Percentiles rank a stretch among this genome's conserved stretches.
Evolutionary conservation across 768 basidiomycete species (phyloP).

Genomic region (Macrolepiota dolichaula): DNA sequence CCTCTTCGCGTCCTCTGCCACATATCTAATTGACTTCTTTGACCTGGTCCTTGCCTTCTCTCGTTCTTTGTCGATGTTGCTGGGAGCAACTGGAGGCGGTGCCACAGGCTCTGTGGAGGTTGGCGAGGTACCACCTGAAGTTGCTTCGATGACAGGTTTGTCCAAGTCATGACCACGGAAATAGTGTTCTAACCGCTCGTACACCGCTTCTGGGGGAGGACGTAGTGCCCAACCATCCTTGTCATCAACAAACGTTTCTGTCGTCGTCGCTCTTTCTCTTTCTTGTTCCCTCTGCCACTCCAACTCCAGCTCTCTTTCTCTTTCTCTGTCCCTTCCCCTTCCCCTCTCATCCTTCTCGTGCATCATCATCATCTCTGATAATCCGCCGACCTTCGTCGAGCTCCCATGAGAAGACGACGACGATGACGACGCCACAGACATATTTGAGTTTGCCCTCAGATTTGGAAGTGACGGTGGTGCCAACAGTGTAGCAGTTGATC

Average conservation of each 20-base stretch:
- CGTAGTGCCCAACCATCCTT: conserved; percentile 83
- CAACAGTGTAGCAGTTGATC: conserved; percentile 2
- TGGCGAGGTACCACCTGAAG: conserved; percentile 76
- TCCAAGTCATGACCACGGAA: conserved; percentile 97
- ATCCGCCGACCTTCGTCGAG: neutral
- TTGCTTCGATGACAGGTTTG: conserved; percentile 89
- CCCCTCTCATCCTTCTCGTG: neutral
- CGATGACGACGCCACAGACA: no score
- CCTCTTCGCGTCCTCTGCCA: conserved; percentile 85
- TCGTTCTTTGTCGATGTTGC: conserved; percentile 18
- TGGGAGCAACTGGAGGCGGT: conserved; percentile 33
- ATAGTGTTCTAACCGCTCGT: conserved; percentile 88
- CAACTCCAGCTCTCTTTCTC: neutral
- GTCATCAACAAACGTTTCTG: conserved; percentile 55
- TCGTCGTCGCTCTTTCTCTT: neutral
- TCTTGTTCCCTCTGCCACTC: conserved; percentile 6
- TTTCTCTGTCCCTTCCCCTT: neutral
- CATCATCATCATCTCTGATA: conserved; percentile 4
- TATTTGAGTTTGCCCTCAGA: neutral
- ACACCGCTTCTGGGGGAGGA: conserved; percentile 89
- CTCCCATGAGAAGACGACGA: neutral
- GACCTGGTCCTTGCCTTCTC: conserved; percentile 49
- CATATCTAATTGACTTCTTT: conserved; percentile 90
- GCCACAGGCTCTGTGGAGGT: conserved; percentile 53
- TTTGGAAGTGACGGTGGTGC: neutral